Percentiles rank a stretch among this genome's conserved stretches.
These are phyloP conservation scores for Penicillium riverlandense DNA, from an alignment of 495 filamentous ascomycete species.

Conservation along the genomic window DNA sequence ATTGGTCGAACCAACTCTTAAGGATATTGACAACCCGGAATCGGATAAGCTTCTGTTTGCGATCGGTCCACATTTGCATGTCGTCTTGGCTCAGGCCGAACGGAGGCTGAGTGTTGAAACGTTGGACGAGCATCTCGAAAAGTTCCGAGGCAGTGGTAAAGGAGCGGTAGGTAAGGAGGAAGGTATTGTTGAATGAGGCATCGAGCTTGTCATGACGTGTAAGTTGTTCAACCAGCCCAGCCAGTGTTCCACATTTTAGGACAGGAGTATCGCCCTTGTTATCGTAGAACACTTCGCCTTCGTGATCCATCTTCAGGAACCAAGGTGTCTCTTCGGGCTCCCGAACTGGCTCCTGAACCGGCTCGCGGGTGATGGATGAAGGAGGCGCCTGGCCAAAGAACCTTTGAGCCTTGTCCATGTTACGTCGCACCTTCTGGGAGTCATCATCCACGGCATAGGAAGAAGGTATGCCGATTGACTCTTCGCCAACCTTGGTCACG, in stretches of 20 bases:
- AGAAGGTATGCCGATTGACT: conserved; percentile 53
- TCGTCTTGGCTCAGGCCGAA: conserved; percentile 67
- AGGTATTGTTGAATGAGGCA: conserved; percentile 93
- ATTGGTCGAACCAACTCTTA: conserved; percentile 96
- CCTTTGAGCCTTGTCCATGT: conserved; percentile 75
- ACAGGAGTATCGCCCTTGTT: conserved; percentile 61
- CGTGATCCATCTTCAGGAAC: conserved; percentile 82
- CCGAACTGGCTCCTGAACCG: conserved; percentile 37
- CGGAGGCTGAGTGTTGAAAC: conserved; percentile 92
- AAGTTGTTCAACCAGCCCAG: conserved; percentile 89
- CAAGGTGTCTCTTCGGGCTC: conserved; percentile 69
- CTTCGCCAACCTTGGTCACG: conserved; percentile 20
- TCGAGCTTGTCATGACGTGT: conserved; percentile 94
- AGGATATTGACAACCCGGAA: conserved; percentile 96
- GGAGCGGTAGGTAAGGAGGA: conserved; percentile 92
- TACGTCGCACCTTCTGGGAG: conserved; percentile 54
- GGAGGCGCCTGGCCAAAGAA: conserved; percentile 84
- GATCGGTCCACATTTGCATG: conserved; percentile 81
- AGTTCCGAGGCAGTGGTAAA: conserved; percentile 87
- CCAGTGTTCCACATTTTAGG: conserved; percentile 81
- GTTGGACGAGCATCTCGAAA: conserved; percentile 83
- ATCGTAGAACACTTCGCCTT: conserved; percentile 86
- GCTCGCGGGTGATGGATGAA: conserved; percentile 37
- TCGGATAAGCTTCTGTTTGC: conserved; percentile 90
- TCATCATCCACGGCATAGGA: conserved; percentile 55